These are phyloP conservation scores for Agarophyton chilense DNA, from an alignment of 23 red algal species.

Conservation along the genomic window DNA sequence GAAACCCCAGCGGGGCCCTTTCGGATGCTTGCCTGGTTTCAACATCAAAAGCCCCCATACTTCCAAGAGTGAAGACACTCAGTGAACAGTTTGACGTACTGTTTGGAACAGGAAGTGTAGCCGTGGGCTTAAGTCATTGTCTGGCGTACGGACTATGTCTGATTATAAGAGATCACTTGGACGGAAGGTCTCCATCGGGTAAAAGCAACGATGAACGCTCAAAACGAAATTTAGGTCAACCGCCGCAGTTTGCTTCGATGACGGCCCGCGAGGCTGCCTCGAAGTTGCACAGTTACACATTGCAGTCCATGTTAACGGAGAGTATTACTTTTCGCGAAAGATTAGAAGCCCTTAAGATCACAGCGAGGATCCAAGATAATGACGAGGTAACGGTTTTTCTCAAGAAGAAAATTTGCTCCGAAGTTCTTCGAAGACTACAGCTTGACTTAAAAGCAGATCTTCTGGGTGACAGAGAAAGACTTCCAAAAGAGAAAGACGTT, in stretches of 20 bases:
- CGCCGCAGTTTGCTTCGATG: not conserved
- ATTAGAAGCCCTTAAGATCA: not conserved
- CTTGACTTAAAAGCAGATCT: constrained; percentile 3
- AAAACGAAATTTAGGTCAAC: not conserved
- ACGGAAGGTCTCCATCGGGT: not conserved
- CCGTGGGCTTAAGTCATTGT: not conserved
- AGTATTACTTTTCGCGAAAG: constrained; percentile 4
- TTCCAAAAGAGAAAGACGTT: not conserved
- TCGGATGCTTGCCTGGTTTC: not conserved
- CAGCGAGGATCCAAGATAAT: not conserved
- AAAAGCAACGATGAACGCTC: not conserved
- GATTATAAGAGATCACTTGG: constrained; percentile 13
- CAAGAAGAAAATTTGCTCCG: constrained; percentile 8
- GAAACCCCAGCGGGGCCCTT: not conserved
- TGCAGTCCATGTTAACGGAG: not conserved
- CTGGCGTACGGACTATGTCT: constrained; percentile 32
- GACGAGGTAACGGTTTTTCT: not conserved
- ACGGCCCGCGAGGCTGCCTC: constrained; percentile 12
- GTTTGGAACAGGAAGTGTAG: not conserved
- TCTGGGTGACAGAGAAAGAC: not conserved
- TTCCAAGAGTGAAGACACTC: constrained; percentile 23
- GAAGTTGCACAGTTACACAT: not conserved
- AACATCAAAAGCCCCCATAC: not conserved
- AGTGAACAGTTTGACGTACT: not conserved
- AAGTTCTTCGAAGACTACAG: not conserved